phyloP scores from a whole-genome alignment of 345 rosid genomes.

The Luvunga scandens region DNA sequence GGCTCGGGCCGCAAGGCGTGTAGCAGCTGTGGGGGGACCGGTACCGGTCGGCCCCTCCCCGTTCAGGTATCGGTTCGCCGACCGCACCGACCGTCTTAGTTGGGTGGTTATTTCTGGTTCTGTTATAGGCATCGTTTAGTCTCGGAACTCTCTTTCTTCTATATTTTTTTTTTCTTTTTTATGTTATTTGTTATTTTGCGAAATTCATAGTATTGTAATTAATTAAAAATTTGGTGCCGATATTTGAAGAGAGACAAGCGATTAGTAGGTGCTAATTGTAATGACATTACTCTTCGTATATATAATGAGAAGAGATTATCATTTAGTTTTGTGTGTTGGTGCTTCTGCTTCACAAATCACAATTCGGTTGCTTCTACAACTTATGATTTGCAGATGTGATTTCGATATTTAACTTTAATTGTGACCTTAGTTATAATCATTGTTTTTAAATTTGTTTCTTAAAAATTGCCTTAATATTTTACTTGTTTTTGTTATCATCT shows the following conservation, averaged over 20 bases:
- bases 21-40: constrained; percentile 84
- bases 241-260: neutral
- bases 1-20: constrained; percentile 88
- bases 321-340: neutral
- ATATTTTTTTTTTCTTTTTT: neutral
- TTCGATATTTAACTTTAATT: too few relatives aligned
- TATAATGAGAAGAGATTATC: neutral
- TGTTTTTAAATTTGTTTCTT: too few relatives aligned
- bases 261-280: constrained; percentile 2
- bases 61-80: constrained; percentile 62
- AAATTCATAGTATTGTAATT: neutral
- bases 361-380: neutral
- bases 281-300: neutral
- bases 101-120: constrained; percentile 8
- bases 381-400: neutral
- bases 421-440: neutral
- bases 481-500: neutral
- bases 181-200: neutral
- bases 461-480: too few relatives aligned
- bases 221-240: neutral
- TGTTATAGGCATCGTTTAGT: neutral
- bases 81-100: constrained; percentile 43
- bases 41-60: constrained; percentile 85
- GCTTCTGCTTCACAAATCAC: neutral
- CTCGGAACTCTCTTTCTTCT: neutral